Conservation (phyloP, 176 grass and related monocot genomes). For the Paspalum notatum region DNA sequence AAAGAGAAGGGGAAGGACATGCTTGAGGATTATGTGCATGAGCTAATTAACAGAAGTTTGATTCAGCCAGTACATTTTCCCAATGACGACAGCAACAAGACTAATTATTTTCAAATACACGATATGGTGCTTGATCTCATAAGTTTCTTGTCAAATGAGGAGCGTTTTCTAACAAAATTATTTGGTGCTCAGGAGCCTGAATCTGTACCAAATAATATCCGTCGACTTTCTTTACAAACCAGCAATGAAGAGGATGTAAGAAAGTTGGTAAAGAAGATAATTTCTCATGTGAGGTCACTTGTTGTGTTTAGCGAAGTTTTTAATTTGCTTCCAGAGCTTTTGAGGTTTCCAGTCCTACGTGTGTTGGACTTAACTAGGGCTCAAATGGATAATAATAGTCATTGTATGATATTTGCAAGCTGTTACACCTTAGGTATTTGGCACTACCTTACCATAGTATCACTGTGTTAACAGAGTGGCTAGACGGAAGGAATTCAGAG, state of each 20-base stretch:
- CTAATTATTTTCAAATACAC: background rate
- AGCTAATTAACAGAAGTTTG: conserved; percentile 21
- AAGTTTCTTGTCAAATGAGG: conserved; percentile 26
- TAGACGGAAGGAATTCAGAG: too few species aligned
- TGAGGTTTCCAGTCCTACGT: too few species aligned
- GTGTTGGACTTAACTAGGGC: too few species aligned
- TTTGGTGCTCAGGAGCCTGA: background rate
- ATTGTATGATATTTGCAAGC: too few species aligned
- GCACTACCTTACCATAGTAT: too few species aligned
- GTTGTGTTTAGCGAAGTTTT: background rate
- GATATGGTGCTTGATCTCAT: conserved; percentile 40
- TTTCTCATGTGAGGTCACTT: conserved; percentile 27
- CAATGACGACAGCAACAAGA: fast-evolving
- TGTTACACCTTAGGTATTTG: too few species aligned
- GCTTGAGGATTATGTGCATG: background rate
- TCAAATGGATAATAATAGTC: too few species aligned
- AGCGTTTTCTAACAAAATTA: conserved; percentile 20
- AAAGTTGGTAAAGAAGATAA: background rate
- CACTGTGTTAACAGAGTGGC: too few species aligned
- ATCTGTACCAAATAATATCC: background rate
- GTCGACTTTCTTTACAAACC: background rate
- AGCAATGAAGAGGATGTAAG: background rate
- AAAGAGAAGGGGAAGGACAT: background rate
- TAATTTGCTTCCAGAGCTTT: too few species aligned
- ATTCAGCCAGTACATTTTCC: background rate